Base-by-base conservation (phyloP, 306 rosid genomes). In the Argentina anserina region DNA sequence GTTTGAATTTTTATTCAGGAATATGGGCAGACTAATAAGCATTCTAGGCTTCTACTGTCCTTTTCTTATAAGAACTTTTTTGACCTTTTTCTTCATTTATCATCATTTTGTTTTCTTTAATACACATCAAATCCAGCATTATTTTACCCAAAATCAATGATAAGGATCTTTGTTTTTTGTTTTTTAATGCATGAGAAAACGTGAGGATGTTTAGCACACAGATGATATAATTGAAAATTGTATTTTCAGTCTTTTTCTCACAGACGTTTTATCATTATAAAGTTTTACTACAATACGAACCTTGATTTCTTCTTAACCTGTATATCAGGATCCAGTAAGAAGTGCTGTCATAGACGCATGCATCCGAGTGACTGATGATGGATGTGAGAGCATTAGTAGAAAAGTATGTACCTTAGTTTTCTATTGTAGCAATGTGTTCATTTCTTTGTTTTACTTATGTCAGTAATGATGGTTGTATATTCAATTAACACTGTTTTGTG, bases 331-430 rank as follows among this genome's bases (percentile, higher is more conserved):
- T 49, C 80, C 79, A 4, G 65, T 80, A 23, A 75, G 49, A 64
- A 75, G 83, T 42, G 73, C 80, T 42, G 63, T 80, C 9, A 25
- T 80, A 64, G 83, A 80, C 60, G 71, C 83, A 46, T 80, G 80
- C 83, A 75, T 80, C 61, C 79, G 76, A 3, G 83, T 80, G 55
- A 62, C 37, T 69, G 83, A 80, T 45, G 65, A 80, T 80, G 83
- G 83, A 9, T 76, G 83, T 46, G 83, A 75, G 76, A 80, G 83
- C 76, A 80, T 80, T 63, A 75, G 70, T 50, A 69, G 80, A 80
- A 70, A 80, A 75, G 83, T 80, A 75, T 39, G 73, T 29, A n/a
- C 67, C 40, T 34, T 45, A 25, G 14, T 53, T 37, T 58, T 42
- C 14, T 65, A 21, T 15, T 72, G 31, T 21, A 41, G 49, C 25